Evolutionary conservation across 306 rosid species (phyloP).

Genomic region (Casuarina cunninghamiana): DNA sequence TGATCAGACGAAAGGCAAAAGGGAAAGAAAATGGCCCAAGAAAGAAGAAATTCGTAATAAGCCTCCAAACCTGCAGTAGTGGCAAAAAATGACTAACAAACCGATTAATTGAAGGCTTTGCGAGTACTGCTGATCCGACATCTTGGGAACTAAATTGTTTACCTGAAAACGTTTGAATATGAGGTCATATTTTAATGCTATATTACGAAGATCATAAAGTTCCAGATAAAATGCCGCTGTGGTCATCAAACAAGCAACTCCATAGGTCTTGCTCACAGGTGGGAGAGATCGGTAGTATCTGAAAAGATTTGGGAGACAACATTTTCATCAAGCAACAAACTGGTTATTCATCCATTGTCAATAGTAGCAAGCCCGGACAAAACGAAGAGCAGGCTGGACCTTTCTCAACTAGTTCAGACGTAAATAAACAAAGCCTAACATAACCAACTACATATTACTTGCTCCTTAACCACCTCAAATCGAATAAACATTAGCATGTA

Average conservation of each 20-base stretch:
- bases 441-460: background rate
- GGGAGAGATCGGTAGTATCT: conserved; percentile 68
- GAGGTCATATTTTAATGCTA: conserved; percentile 42
- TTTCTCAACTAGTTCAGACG: background rate
- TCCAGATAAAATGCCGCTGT: conserved; percentile 48
- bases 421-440: background rate
- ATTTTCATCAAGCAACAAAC: background rate
- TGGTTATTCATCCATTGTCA: background rate
- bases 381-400: background rate
- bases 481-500: too few relatives aligned
- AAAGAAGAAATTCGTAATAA: conserved; percentile 70
- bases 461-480: too few relatives aligned
- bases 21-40: conserved; percentile 65
- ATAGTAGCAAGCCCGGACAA: background rate
- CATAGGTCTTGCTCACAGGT: conserved; percentile 75
- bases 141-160: conserved; percentile 4
- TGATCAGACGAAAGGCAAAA: conserved; percentile 52
- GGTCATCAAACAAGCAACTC: conserved; percentile 70
- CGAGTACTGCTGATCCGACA: background rate
- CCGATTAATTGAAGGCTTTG: background rate
- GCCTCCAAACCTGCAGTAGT: conserved; percentile 60
- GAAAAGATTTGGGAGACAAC: conserved; percentile 12
- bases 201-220: conserved; percentile 21
- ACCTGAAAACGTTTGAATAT: conserved; percentile 61
- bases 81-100: conserved; percentile 12